Evolutionary conservation across 495 filamentous ascomycete genomes (phyloP), one percentile per base, ranked within the genome.

Genomic region (Cudoniella acicularis): DNA sequence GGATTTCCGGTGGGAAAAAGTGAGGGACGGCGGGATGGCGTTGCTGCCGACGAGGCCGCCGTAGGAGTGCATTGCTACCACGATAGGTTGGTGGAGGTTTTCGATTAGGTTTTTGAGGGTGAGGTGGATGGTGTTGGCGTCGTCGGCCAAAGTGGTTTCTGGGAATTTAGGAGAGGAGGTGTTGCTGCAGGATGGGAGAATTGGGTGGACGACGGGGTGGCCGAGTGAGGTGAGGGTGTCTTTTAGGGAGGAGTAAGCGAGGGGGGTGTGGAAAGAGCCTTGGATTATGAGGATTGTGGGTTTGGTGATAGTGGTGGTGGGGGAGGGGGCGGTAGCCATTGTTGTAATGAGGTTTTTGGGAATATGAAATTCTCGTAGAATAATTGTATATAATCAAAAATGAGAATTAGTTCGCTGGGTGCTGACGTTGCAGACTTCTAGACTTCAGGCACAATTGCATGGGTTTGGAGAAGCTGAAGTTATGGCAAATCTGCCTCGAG

Each of bases 201-300:
- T 23, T 54, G 62, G 62, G 11, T 64, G 62, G 21, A 61, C n/a
- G 48, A 51, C 52, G 36, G 43, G 49, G 54, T 61, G 62, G 20
- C 59, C 59, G n/a, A 25, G 9, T 9, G 47, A 27, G 16, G 10
- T 41, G 9, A 64, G 51, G 17, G 42, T 48, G 22, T 59, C 26
- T 22, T 30, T 42, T n/a, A 64, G 51, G 23, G 54, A 50, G 6
- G 42, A 30, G 48, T 64, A 64, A 22, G 60, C 61, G 11, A 59
- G 51, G 11, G 61, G 61, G 30, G 59, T 43, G 51, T 64, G 61
- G 49, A 59, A 64, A 18, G 61, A 59, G 41, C 61, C 61, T 40
- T 64, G 61, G 8, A 64, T 48, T 10, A 63, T 13, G 36, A 63
- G 25, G 30, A 63, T 58, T 2, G 56, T 59, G 18, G 61, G 48